Evolutionary conservation across 768 basidiomycete genomes (phyloP), one percentile per base, ranked within the genome.

Genomic region (Amanita thiersii): DNA sequence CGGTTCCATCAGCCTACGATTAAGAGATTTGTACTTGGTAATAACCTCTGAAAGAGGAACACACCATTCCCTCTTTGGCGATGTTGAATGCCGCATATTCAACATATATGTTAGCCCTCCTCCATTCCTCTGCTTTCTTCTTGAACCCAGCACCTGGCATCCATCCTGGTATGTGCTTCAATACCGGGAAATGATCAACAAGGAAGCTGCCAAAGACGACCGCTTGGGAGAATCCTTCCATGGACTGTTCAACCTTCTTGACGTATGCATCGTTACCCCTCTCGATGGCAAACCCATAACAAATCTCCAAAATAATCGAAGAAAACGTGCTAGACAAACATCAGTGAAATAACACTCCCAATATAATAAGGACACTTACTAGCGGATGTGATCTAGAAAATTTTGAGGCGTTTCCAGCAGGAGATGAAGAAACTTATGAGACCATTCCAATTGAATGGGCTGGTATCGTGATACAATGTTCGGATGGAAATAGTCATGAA

Each of bases 101-200:
- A 46, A 65, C 48, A 8, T 56, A 52, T 3, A 44, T 43, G 6
- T 54, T 50, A 7, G 50, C 47, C 28, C 46, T 53, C 5, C 57
- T 58, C 68, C 68, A 73, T 21, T 56, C 49, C 0, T 55, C 49
- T 3, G 73, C 78, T 4, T 63, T 58, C 18, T 57, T 52, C 52
- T 76, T 65, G 59, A 79, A 81, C 0, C 62, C 63, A 32, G 69
- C 69, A 0, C 77, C 76, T 19, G 78, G 78, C 17, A 79, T 49
- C 72, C 76, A 75, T 46, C 69, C 67, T 0, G 79, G 79, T 15
- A 81, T 50, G 15, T 65, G 49, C 30, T 64, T 59, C 47, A 81
- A 52, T 44, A 51, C 39, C 1, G 68, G 68, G 47, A 69, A 62
- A 37, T 63, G 57, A 44, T 69, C 67, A 20, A 72, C 69, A 2